Evolutionary conservation across 306 rosid genomes (phyloP).

Genomic region (Urtica urens): DNA sequence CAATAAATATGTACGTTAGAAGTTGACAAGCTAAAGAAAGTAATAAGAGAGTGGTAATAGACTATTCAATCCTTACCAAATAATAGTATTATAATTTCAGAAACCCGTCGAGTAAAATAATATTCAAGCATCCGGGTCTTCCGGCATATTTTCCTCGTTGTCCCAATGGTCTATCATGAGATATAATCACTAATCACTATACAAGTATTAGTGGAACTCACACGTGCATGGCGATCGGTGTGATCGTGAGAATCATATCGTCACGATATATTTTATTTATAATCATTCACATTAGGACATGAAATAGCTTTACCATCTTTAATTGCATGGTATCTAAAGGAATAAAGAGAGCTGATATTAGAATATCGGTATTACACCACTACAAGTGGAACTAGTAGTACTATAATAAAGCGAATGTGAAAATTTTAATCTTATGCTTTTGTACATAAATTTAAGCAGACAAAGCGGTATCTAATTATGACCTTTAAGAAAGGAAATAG

Average conservation of each 20-base stretch:
- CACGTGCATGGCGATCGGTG: slow-evolving; percentile 27
- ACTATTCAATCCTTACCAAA: no score
- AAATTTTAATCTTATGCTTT: slow-evolving; percentile 18
- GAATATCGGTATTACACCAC: slow-evolving; percentile 9
- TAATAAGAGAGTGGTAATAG: no score
- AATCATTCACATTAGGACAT: slow-evolving; percentile 51
- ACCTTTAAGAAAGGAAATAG: neutral
- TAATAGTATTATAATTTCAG: no score
- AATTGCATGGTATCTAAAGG: neutral
- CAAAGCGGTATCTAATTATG: slow-evolving; percentile 23
- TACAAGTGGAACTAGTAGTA: slow-evolving; percentile 23
- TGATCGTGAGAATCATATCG: slow-evolving; percentile 31
- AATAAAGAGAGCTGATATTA: neutral
- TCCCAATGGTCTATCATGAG: slow-evolving; percentile 14
- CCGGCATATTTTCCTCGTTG: slow-evolving; percentile 68
- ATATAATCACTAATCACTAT: slow-evolving; percentile 16
- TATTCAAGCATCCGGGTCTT: slow-evolving; percentile 41
- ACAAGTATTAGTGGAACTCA: slow-evolving; percentile 26
- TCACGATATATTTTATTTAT: slow-evolving; percentile 6
- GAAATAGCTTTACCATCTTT: slow-evolving; percentile 37
- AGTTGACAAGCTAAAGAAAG: no score
- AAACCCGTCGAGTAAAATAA: no score
- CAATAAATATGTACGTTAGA: no score
- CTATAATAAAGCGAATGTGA: slow-evolving; percentile 12
- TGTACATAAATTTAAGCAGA: slow-evolving; percentile 2